Conservation (phyloP, 1,284 basidiomycete genomes). For the Porogramme epimiltina region DNA sequence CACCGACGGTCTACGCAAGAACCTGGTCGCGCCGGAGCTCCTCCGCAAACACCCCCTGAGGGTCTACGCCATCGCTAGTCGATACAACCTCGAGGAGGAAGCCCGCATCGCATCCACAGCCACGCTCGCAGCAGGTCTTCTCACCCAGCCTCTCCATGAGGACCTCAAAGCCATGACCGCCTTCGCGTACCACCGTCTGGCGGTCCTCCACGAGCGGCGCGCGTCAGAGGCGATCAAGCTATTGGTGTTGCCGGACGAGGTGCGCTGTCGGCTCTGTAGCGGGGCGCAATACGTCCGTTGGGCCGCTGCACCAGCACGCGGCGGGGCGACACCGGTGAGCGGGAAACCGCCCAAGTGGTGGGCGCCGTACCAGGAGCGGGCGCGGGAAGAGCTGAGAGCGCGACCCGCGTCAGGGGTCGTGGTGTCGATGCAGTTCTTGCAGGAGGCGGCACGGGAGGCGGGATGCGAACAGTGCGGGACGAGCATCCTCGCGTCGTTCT, state of each 20-base stretch:
- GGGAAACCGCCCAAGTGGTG: constrained; percentile 68
- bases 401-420: constrained; percentile 62
- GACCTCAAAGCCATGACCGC: constrained; percentile 68
- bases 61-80: constrained; percentile 70
- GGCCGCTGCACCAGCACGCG: constrained; percentile 29
- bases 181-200: constrained; percentile 63
- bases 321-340: no score
- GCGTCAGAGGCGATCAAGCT: constrained; percentile 48
- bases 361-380: constrained; percentile 56
- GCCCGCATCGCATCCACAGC: constrained; percentile 43
- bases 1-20: constrained; percentile 47
- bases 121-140: constrained; percentile 56
- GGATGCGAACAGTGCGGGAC: constrained; percentile 62
- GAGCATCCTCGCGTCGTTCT: constrained; percentile 61
- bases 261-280: constrained; percentile 71
- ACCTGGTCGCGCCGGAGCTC: constrained; percentile 53
- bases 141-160: constrained; percentile 56
- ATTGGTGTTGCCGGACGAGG: constrained; percentile 44
- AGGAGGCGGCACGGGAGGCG: constrained; percentile 45
- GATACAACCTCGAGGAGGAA: constrained; percentile 58
- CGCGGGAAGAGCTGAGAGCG: constrained; percentile 53
- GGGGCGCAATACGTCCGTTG: constrained; percentile 35
- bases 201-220: constrained; percentile 59
- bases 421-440: constrained; percentile 62
- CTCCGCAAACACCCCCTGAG: constrained; percentile 51